These are phyloP conservation scores for Monotropa hypopitys DNA, from an alignment of 179 eudicot genomes.

Conservation along the genomic window DNA sequence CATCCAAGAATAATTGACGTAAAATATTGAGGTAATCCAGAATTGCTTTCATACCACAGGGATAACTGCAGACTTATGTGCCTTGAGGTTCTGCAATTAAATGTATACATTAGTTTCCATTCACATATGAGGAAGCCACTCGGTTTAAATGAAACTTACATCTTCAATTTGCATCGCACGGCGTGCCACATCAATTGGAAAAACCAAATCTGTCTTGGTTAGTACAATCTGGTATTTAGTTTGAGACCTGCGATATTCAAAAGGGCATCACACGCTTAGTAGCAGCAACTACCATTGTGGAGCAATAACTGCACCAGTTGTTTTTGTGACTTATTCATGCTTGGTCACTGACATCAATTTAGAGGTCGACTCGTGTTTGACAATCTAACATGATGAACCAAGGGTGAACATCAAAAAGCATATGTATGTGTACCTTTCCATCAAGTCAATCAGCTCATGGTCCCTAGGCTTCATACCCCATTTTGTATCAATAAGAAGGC, in stretches of 20 bases:
- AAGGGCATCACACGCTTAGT: background rate
- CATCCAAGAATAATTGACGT: background rate
- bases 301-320: background rate
- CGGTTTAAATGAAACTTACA: slow-evolving; percentile 23
- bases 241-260: slow-evolving; percentile 39
- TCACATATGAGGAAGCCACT: slow-evolving; percentile 1
- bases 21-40: background rate
- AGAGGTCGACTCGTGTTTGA: background rate
- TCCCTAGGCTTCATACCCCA: slow-evolving; percentile 99
- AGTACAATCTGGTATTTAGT: slow-evolving; percentile 81
- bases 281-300: background rate
- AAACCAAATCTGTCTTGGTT: slow-evolving; percentile 78
- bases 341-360: background rate
- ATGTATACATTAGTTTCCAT: slow-evolving; percentile 7
- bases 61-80: slow-evolving; percentile 61
- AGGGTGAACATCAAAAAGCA: background rate
- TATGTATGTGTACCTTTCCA: slow-evolving; percentile 60
- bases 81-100: slow-evolving; percentile 57
- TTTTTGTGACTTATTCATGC: background rate
- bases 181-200: slow-evolving; percentile 89
- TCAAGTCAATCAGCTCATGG: slow-evolving; percentile 69
- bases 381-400: background rate
- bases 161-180: slow-evolving; percentile 97
- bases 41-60: slow-evolving; percentile 52
- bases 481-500: slow-evolving; percentile 90